Conservation (phyloP, 306 rosid genomes). For the Pterocarpus macrocarpus region DNA sequence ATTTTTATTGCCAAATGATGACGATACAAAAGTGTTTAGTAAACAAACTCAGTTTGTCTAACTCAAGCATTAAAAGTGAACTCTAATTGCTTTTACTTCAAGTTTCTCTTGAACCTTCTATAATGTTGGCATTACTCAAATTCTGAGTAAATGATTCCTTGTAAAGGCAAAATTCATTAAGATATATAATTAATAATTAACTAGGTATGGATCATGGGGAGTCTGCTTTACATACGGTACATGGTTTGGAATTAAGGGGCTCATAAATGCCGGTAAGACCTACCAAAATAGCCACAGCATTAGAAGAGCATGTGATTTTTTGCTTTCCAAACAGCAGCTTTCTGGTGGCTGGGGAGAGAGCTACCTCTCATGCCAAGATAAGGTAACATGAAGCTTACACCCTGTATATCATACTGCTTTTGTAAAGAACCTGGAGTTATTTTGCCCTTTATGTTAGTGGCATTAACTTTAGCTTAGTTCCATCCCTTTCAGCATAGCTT, state of each 20-base stretch:
- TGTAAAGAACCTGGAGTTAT: no score
- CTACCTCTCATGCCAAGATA: conserved; percentile 68
- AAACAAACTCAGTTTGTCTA: background rate
- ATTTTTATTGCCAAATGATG: background rate
- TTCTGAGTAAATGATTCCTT: background rate
- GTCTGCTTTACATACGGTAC: conserved; percentile 82
- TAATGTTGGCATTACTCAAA: background rate
- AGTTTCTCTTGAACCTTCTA: background rate
- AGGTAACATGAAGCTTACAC: conserved; percentile 49
- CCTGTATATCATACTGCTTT: background rate
- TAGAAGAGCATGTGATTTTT: conserved; percentile 68
- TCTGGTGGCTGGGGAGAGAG: conserved; percentile 90
- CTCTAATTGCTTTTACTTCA: background rate
- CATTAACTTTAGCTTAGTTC: background rate
- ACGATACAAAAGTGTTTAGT: background rate
- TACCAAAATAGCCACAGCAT: conserved; percentile 58
- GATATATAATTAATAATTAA: background rate
- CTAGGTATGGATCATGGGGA: conserved; percentile 86
- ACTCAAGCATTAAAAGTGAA: background rate
- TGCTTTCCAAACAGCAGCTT: conserved; percentile 69
- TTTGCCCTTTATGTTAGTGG: no score
- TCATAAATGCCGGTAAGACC: conserved; percentile 57
- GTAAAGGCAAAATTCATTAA: background rate
- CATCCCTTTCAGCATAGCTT: background rate
- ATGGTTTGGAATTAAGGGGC: conserved; percentile 81